These are phyloP conservation scores for Juncus effusus DNA, from an alignment of 176 grass and related monocot species.

Conservation along the genomic window DNA sequence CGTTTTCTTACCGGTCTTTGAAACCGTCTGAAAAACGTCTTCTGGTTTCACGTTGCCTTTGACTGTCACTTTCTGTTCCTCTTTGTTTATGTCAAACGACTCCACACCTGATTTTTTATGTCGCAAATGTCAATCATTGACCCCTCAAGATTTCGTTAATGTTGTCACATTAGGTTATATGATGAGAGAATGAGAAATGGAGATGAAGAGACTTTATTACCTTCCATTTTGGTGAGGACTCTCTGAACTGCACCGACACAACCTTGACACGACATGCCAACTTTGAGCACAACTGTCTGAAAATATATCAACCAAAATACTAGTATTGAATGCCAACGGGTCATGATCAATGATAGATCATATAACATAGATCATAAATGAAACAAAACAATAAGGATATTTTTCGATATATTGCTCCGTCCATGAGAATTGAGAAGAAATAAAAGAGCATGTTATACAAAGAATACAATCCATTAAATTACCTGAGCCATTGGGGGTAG, in stretches of 20 bases:
- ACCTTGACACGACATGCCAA: constrained; percentile 83
- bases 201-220: constrained; percentile 12
- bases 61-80: constrained; percentile 90
- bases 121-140: not conserved
- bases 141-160: not conserved
- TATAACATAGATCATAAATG: not conserved
- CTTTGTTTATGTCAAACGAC: constrained; percentile 70
- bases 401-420: too few species aligned
- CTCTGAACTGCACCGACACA: constrained; percentile 67
- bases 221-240: constrained; percentile 81
- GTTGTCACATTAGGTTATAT: too few species aligned
- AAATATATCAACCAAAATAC: not conserved
- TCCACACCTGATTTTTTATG: constrained; percentile 51
- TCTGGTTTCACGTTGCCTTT: constrained; percentile 70
- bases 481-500: constrained; percentile 23
- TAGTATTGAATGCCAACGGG: not conserved
- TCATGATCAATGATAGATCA: not conserved
- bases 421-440: too few species aligned
- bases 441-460: not conserved
- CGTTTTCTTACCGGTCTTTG: constrained; percentile 82
- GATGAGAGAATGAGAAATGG: constrained; percentile 8
- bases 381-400: not conserved
- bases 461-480: not conserved
- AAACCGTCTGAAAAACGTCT: constrained; percentile 76
- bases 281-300: constrained; percentile 84